Percentiles rank a stretch among this genome's conserved stretches.
phyloP scores from a whole-genome alignment of 1,139 yeast species.

The Meyerozyma carpophila region DNA sequence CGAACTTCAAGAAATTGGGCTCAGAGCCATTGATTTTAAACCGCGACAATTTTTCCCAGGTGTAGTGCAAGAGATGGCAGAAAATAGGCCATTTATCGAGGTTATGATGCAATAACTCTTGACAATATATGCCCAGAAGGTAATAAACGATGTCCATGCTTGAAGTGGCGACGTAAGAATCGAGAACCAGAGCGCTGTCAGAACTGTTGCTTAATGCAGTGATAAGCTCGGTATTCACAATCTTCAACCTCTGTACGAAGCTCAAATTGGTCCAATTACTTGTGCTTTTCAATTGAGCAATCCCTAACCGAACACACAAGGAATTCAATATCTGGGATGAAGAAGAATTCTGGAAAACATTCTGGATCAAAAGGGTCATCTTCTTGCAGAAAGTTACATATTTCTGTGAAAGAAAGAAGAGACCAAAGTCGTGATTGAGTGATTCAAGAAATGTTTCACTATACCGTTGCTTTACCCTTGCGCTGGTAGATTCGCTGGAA shows the following conservation, averaged over 20 bases:
- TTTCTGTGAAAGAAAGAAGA: constrained; percentile 17
- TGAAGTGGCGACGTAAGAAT: not conserved
- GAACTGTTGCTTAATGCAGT: not conserved
- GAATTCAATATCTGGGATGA: not conserved
- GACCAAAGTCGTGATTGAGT: constrained; percentile 24
- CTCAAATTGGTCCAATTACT: not conserved
- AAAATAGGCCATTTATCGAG: not conserved
- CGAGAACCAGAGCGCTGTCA: not conserved
- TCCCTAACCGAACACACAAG: not conserved
- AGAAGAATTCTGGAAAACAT: constrained; percentile 2
- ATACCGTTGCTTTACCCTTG: constrained; percentile 13
- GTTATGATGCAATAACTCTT: not conserved
- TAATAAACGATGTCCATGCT: not conserved
- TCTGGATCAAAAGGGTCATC: constrained; percentile 21
- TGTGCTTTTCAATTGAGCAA: not conserved
- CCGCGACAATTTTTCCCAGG: not conserved
- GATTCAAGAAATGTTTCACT: constrained; percentile 20
- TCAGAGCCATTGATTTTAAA: not conserved
- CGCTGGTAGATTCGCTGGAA: constrained; percentile 7
- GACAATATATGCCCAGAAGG: not conserved
- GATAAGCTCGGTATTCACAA: not conserved
- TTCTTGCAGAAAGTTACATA: constrained; percentile 27
- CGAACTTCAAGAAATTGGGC: not conserved
- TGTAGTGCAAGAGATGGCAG: not conserved
- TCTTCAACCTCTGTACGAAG: not conserved